phyloP scores from a whole-genome alignment of 257 asterid genomes.

The Nicotiana benthamiana region DNA sequence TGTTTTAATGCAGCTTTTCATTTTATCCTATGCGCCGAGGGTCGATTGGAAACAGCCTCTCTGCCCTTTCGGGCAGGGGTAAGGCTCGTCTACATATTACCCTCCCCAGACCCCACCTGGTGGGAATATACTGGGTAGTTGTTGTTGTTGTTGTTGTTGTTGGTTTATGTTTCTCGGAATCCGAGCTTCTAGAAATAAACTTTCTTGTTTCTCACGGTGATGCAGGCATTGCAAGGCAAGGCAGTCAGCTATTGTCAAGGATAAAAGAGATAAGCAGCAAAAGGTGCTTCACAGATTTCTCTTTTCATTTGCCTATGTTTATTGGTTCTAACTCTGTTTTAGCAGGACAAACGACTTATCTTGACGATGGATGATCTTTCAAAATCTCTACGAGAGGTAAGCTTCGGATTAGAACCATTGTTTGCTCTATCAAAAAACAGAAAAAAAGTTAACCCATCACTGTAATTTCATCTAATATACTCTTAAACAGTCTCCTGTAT shows the following conservation, averaged over 20 bases:
- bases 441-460: not conserved
- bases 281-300: conserved; percentile 41
- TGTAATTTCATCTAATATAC: not conserved
- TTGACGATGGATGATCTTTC: conserved; percentile 98
- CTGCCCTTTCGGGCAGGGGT: too few species aligned
- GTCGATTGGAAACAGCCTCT: too few species aligned
- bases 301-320: conserved; percentile 7
- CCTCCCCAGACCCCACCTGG: too few species aligned
- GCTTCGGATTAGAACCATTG: not conserved
- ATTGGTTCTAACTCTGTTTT: conserved; percentile 18
- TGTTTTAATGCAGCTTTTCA: too few species aligned
- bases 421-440: not conserved
- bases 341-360: conserved; percentile 82
- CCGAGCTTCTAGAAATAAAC: not conserved
- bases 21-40: too few species aligned
- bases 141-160: too few species aligned
- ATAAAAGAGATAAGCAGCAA: conserved; percentile 90
- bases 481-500: not conserved
- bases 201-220: conserved; percentile 11
- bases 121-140: too few species aligned
- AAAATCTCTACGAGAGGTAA: conserved; percentile 86
- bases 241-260: conserved; percentile 67
- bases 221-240: conserved; percentile 95
- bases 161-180: not conserved
- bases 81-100: too few species aligned